These are phyloP conservation scores for Acacia melanoxylon DNA, from an alignment of 306 rosid species.

Conservation along the genomic window DNA sequence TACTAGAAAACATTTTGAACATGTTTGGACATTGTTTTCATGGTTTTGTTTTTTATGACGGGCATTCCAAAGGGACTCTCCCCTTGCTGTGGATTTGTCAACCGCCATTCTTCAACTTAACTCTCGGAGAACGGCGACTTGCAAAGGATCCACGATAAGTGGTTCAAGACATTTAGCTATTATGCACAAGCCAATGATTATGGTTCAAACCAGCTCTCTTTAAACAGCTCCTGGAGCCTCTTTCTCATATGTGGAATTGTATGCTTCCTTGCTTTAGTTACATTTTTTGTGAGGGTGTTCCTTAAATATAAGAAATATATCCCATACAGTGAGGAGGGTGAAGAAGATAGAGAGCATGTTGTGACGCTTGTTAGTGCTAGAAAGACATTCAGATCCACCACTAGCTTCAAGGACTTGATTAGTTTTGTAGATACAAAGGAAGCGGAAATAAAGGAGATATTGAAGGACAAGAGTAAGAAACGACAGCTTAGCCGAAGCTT, in stretches of 20 bases:
- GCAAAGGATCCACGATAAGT: slow-evolving; percentile 76
- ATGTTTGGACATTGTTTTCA: not conserved
- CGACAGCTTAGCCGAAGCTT: slow-evolving; percentile 26
- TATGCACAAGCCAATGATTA: slow-evolving; percentile 31
- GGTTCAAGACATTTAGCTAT: slow-evolving; percentile 56
- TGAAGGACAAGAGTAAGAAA: slow-evolving; percentile 41
- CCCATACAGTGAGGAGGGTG: slow-evolving; percentile 39
- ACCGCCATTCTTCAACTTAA: slow-evolving; percentile 82
- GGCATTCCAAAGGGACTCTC: slow-evolving; percentile 96
- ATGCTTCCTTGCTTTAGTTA: slow-evolving; percentile 51
- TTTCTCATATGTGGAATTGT: slow-evolving; percentile 66
- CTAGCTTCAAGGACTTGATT: slow-evolving; percentile 52
- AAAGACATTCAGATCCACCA: slow-evolving; percentile 32
- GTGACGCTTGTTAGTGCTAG: slow-evolving; percentile 35
- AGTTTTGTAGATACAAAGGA: slow-evolving; percentile 71
- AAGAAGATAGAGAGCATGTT: slow-evolving; percentile 29
- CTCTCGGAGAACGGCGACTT: slow-evolving; percentile 84
- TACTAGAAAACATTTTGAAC: not conserved
- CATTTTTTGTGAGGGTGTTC: slow-evolving; percentile 49
- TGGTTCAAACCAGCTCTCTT: slow-evolving; percentile 51
- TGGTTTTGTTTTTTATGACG: slow-evolving; percentile 22
- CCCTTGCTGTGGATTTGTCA: slow-evolving; percentile 82
- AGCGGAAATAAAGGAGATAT: slow-evolving; percentile 57
- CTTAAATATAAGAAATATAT: slow-evolving; percentile 52
- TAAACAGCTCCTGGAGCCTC: slow-evolving; percentile 90